phyloP scores from a whole-genome alignment of 116 monocot genomes.

The Dioscorea cayenensis region DNA sequence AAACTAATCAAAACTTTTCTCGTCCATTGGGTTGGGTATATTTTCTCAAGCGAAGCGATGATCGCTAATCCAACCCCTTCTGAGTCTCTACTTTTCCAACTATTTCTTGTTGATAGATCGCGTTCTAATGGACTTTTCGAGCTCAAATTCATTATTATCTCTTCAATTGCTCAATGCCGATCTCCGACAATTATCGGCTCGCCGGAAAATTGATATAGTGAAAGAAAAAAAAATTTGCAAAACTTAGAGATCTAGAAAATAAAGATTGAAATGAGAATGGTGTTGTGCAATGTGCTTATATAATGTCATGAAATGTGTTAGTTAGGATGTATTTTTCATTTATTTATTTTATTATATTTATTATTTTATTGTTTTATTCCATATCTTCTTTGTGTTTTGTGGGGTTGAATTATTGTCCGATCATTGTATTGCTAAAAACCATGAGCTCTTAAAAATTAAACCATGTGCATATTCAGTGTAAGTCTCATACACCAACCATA shows the following conservation, averaged over 20 bases:
- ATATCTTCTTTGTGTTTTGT: background rate
- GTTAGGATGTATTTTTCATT: background rate
- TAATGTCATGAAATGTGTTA: background rate
- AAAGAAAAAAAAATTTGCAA: background rate
- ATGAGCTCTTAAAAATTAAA: too few relatives aligned
- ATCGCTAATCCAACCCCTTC: conserved; percentile 53
- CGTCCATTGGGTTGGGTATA: too few relatives aligned
- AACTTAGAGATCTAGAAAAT: too few relatives aligned
- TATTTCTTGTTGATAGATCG: conserved; percentile 26
- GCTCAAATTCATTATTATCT: background rate
- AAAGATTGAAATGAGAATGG: background rate
- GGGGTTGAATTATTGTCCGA: too few relatives aligned
- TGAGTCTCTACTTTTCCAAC: conserved; percentile 58
- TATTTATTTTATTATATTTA: background rate
- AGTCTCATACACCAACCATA: too few relatives aligned
- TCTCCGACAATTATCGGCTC: conserved; percentile 9
- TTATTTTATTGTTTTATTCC: background rate
- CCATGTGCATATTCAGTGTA: too few relatives aligned
- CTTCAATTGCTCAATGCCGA: background rate
- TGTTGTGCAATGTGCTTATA: background rate
- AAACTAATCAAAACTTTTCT: too few relatives aligned
- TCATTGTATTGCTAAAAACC: too few relatives aligned
- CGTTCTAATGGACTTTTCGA: conserved; percentile 39
- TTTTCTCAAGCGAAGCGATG: conserved; percentile 9
- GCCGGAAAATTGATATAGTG: background rate